Base-by-base conservation (phyloP, 345 rosid genomes). In the Euclidium syriacum region DNA sequence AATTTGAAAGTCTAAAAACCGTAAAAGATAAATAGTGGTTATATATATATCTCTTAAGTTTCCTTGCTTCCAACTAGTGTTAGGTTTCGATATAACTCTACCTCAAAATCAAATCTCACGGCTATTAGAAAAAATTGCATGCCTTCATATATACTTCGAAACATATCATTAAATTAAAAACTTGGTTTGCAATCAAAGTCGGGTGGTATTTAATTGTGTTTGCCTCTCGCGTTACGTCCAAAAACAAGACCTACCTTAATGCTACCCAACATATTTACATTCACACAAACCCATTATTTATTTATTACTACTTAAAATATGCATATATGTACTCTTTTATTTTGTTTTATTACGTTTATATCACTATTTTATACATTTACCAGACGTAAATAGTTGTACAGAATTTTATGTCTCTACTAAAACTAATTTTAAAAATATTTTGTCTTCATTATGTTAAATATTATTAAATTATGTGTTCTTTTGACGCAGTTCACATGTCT, bases 181-280 rank as follows among this genome's bases (percentile, higher is more conserved):
- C 58, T 36, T 49, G 47, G 49, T 49, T 36, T 49, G 58, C 67
- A 62, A 62, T 62, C 48, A 57, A 62, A 62, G 58, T 62, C 44
- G 48, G 49, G 39, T 36, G 67, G 15, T 30, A 18, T 49, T 62
- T 25, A 24, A 49, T 47, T 23, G 55, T n/a, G 54, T 41, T 27
- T 3, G 30, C 64, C 52, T n/a, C 39, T 61, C 55, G 55, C 47
- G 56, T 62, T 48, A 62, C 34, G 57, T 61, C 33, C 55, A 23
- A 46, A n/a, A 47, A 36, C 63, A 26, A 41, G 19, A 11, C 40
- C 64, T 52, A 29, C 65, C 24, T 61, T 24, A 22, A 23, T 61
- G 44, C 34, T n/a, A 47, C 44, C 55, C 33, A 23, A 34, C 55
- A 48, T 33, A 61, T 34, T 44, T 30, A 59, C 30, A 15, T 40